Conservation (phyloP, 495 filamentous ascomycete genomes). For the Penicillium daleae region DNA sequence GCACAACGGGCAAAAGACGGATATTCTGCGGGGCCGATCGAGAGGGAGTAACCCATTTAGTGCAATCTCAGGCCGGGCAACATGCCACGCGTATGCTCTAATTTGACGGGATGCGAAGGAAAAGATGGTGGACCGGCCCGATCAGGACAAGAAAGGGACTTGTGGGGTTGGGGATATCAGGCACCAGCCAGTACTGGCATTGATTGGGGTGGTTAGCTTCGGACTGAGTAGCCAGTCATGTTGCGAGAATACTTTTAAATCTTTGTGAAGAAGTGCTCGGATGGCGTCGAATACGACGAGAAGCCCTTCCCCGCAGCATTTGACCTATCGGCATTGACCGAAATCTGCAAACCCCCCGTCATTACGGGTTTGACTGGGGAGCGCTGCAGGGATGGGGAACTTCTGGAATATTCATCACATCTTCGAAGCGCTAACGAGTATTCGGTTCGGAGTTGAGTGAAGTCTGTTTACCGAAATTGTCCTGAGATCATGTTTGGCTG, state of each 20-base stretch:
- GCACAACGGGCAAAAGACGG: conserved; percentile 7
- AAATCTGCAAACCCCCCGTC: conserved; percentile 3
- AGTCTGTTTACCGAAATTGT: background rate
- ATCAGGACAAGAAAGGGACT: background rate
- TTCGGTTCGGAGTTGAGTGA: background rate
- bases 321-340: conserved; percentile 6
- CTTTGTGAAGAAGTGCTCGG: conserved; percentile 5
- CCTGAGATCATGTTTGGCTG: background rate
- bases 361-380: background rate
- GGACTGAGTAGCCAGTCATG: conserved; percentile 1
- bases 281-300: background rate
- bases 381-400: background rate
- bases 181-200: background rate
- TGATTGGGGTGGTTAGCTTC: background rate
- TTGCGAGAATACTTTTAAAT: background rate
- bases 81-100: background rate
- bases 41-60: background rate
- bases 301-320: conserved; percentile 7
- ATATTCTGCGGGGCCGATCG: conserved; percentile 8
- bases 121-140: background rate
- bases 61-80: background rate
- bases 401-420: conserved; percentile 6
- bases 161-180: background rate
- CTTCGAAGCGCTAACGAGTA: background rate
- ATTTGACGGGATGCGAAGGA: background rate